Percentiles rank a stretch among this genome's conserved stretches.
Conservation (phyloP, 1,139 yeast genomes). For the Saccharomyces hybrid region DNA sequence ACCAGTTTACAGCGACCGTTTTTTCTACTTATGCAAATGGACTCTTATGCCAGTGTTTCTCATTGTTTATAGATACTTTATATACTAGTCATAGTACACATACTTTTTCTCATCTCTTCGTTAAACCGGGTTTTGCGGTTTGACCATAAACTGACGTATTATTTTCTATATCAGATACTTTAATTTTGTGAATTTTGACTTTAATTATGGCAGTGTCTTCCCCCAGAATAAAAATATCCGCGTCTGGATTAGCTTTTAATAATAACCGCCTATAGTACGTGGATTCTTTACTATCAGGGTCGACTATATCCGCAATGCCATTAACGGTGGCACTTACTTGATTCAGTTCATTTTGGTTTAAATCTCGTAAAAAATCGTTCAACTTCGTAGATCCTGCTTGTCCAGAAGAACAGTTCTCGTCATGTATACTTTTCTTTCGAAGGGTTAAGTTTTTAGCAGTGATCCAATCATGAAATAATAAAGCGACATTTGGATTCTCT, state of each 20-base stretch:
- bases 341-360: slow-evolving; percentile 69
- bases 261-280: slow-evolving; percentile 50
- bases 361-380: slow-evolving; percentile 54
- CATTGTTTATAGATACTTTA: slow-evolving; percentile 45
- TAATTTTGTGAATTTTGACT: slow-evolving; percentile 54
- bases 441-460: slow-evolving; percentile 41
- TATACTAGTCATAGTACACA: background rate
- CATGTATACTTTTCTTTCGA: slow-evolving; percentile 20
- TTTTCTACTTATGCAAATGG: background rate
- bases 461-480: slow-evolving; percentile 85
- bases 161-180: slow-evolving; percentile 70
- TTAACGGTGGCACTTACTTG: slow-evolving; percentile 70
- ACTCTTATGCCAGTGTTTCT: background rate
- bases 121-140: background rate
- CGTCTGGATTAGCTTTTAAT: slow-evolving; percentile 56
- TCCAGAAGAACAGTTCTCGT: slow-evolving; percentile 4
- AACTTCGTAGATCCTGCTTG: slow-evolving; percentile 31
- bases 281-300: slow-evolving; percentile 35
- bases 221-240: slow-evolving; percentile 56
- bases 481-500: slow-evolving; percentile 68
- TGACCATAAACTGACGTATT: slow-evolving; percentile 38
- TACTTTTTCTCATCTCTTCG: background rate
- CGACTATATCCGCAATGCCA: slow-evolving; percentile 59
- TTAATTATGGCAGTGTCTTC: slow-evolving; percentile 57
- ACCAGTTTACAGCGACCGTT: background rate